Percentiles rank a stretch among this genome's conserved stretches.
Evolutionary conservation across 202 grass and related monocot genomes (phyloP).

Genomic region (Carex sylvatica): DNA sequence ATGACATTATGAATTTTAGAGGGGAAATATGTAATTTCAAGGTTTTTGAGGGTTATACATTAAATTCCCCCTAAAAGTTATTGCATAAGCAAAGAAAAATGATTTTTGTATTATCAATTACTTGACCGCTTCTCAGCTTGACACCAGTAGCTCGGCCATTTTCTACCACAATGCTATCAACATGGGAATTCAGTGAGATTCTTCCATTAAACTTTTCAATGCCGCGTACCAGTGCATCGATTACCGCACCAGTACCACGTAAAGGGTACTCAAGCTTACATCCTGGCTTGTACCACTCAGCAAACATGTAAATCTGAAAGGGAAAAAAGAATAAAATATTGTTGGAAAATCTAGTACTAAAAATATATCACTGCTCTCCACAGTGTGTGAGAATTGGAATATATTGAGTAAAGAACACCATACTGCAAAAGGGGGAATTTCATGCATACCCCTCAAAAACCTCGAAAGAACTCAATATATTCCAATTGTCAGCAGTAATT

Average conservation of each 20-base stretch:
- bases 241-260: conserved; percentile 71
- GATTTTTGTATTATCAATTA: conserved; percentile 29
- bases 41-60: no score
- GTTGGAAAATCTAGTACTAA: neutral
- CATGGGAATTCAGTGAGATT: conserved; percentile 73
- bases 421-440: no score
- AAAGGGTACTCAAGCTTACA: conserved; percentile 85
- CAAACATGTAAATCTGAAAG: conserved; percentile 98
- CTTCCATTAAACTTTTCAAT: conserved; percentile 87
- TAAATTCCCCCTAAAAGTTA: neutral
- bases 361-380: neutral
- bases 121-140: conserved; percentile 75
- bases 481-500: no score
- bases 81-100: neutral
- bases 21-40: no score
- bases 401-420: neutral
- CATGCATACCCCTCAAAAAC: no score
- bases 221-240: conserved; percentile 82
- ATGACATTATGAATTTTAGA: no score
- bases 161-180: conserved; percentile 75
- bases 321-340: conserved; percentile 26
- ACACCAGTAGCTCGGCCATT: conserved; percentile 89
- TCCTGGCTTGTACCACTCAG: conserved; percentile 98
- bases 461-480: no score
- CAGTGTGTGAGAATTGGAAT: neutral